Percentiles rank a stretch among this genome's conserved stretches.
Conservation (phyloP, 495 filamentous ascomycete genomes). For the Penicillium pulvis region DNA sequence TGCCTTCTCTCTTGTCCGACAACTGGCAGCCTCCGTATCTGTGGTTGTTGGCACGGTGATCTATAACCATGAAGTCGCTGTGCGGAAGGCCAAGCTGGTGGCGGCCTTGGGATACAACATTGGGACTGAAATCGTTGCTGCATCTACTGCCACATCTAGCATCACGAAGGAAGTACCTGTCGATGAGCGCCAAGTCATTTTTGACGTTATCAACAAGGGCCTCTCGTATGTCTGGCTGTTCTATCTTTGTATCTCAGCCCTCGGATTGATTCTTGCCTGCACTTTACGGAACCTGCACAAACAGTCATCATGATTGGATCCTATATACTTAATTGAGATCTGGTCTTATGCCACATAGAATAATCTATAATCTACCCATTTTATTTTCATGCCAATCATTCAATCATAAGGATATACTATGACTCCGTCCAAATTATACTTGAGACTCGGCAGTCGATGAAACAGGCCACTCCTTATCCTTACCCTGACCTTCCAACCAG, state of each 20-base stretch:
- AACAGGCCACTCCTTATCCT: slow-evolving; percentile 33
- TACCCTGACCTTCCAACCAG: slow-evolving; percentile 35
- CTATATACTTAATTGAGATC: neutral
- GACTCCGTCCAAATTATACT: neutral
- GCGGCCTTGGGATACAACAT: neutral
- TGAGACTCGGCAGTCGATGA: neutral
- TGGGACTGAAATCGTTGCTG: slow-evolving; percentile 4
- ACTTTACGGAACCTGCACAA: slow-evolving; percentile 5
- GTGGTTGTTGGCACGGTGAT: slow-evolving; percentile 49
- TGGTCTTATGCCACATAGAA: neutral
- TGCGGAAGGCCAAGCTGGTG: neutral
- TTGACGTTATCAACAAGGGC: slow-evolving; percentile 7
- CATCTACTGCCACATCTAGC: slow-evolving; percentile 6
- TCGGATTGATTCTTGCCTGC: slow-evolving; percentile 5
- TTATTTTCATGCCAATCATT: too few species aligned
- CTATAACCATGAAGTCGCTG: slow-evolving; percentile 5
- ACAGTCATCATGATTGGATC: slow-evolving; percentile 13
- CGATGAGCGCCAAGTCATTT: neutral
- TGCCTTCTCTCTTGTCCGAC: slow-evolving; percentile 40
- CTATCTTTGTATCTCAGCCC: slow-evolving; percentile 3
- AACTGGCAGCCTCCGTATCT: slow-evolving; percentile 38
- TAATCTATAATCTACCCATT: neutral
- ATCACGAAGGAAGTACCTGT: neutral
- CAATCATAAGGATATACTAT: too few species aligned
- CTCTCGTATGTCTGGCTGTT: slow-evolving; percentile 12